Base-by-base conservation (phyloP, 495 filamentous ascomycete genomes). In the Chaetomium cochliodes region DNA sequence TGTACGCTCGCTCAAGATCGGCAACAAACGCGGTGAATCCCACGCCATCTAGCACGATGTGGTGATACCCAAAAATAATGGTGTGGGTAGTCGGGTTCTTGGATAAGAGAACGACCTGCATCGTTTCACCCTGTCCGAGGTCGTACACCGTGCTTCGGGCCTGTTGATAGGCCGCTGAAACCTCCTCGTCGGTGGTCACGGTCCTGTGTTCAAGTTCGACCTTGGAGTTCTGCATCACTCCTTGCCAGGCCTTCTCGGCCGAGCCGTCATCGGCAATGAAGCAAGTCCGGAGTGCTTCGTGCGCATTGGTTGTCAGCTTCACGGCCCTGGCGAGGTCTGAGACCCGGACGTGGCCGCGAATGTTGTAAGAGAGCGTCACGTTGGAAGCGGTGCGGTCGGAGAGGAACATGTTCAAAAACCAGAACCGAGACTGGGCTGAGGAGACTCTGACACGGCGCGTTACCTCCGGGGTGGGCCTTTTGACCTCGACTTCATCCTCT, bases 371-470 rank as follows among this genome's bases (percentile, higher is more conserved):
- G 8, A 68, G 54, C 6, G 73, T 69, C 11, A 78, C 44, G 66
- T 83, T 82, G 58, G 76, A 69, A n/a, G 69, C 58, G 4, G 74
- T 71, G 49, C 67, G 69, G 61, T 81, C 76, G 4, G 72, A 60
- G 9, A 78, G 57, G 25, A 76, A 68, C 52, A 58, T 63, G 63
- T 62, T 64, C 61, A 74, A 52, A 57, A 84, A 83, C 80, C 80
- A 84, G 60, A 84, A 77, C 5, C 81, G 71, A 0, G 78, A 79
- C 60, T 84, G 81, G 4, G 62, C 75, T 3, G 65, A 65, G 53
- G 41, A 61, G 7, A 49, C 64, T 30, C 50, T 54, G 51, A 30
- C 51, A n/a, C 20, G 41, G 16, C 23, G 39, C 9, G 41, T 46
- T 15, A 58, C 23, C 5, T 44, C 20, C 22, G 13, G 56, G 39